Base-by-base conservation (phyloP, 2,329 filamentous ascomycete genomes). In the Penicillium sp. region DNA sequence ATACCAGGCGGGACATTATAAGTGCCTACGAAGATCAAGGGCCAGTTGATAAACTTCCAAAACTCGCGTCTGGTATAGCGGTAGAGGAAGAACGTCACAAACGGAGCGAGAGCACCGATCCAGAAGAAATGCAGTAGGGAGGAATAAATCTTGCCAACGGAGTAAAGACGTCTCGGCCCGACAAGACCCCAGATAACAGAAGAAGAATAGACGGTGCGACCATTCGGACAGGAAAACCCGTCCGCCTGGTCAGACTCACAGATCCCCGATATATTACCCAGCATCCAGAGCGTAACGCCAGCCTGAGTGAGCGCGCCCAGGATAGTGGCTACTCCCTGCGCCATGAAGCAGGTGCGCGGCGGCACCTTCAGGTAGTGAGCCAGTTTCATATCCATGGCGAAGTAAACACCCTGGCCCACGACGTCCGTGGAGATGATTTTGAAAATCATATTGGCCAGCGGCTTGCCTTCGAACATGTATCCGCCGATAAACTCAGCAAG, bases 161-260 rank as follows among this genome's bases (percentile, higher is more conserved):
- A 72, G 60, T 75, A 77, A 2, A 77, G 65, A 11, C 75, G 67
- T 1, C 65, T 63, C 0, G 77, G 77, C 1, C 77, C 77, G 13
- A 79, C 71, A n/a, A 71, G 68, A 36, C 73, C 77, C 75, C 75
- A 78, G 46, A 77, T 70, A 11, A 77, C 65, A 0, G 71, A 73
- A 1, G 72, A 71, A 2, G 71, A 76, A 52, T 71, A 75, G 4
- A 74, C 69, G n/a, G 72, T 73, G n/a, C 72, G 68, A 6, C 73
- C 74, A 48, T 70, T 67, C 11, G 74, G 74, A 52, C 76, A 79
- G 16, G 68, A 71, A 57, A 77, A 78, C 5, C 72, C 68, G 47
- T 74, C 71, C 0, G 68, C 52, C 42, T 75, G 72, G 41, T 66
- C 65, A 1, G 54, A 47, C 11, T 60, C 55, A 54, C 74, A 77